Base-by-base conservation (phyloP, 768 basidiomycete genomes). In the Termitomyces sp. region DNA sequence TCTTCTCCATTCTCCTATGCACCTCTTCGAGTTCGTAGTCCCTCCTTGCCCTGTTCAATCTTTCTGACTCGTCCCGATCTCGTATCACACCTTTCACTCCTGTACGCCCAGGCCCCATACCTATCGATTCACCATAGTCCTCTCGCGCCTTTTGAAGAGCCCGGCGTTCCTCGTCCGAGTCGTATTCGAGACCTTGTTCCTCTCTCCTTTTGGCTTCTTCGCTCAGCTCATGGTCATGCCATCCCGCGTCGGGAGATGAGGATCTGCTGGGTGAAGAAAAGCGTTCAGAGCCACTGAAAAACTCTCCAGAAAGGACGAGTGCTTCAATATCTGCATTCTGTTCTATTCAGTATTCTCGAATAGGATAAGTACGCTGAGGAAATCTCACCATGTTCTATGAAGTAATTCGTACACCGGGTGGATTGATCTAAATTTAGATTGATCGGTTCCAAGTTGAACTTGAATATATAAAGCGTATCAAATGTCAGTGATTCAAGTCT, bases 11-110 rank as follows among this genome's bases (percentile, higher is more conserved):
- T 63, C 77, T 80, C 56, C 69, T 64, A 65, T 83, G 80, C 63
- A 86, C 63, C 4, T 78, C 81, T 40, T 83, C 80, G 37, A 86
- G 70, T 59, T 89, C 86, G 17, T 72, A 74, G 4, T 77, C 78
- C 11, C 77, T 77, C 64, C 81, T 83, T 31, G 81, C 79, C n/a
- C 83, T 80, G 54, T 82, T 78, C 25, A 86, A 69, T 54, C 77
- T 72, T 29, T 76, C 80, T 3, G 90, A 90, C 68, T 94, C 92
- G 60, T 86, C 79, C 36, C 85, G 81, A 73, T 94, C 92, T 32
- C 91, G 83, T 60, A 94, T 90, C 61, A 94, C 92, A 31, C 92
- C 92, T 66, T 94, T 94, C 51, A 94, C 92, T 25, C 92, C 92
- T 5, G 92, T 94, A 32, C 92, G 80, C 4, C 92, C 92, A 10